Evolutionary conservation across 768 basidiomycete genomes (phyloP), one percentile per base, ranked within the genome.

Genomic region (Tricholoma furcatifolium): DNA sequence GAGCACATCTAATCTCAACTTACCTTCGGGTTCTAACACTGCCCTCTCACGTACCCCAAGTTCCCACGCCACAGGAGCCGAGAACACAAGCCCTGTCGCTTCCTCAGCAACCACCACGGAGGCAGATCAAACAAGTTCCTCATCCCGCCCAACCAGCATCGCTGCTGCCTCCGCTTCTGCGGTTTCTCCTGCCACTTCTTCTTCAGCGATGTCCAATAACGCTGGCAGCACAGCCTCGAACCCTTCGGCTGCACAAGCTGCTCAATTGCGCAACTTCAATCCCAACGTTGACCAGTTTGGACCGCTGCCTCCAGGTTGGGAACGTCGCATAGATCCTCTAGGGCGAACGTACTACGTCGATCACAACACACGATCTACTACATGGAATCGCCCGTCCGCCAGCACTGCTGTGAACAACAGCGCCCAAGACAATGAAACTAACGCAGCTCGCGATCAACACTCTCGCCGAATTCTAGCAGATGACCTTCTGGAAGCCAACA

Each of bases 291-390:
- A 99, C 71, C 94, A 98, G 61, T 91, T 84, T 58, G 97, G 97
- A 3, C 83, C 91, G 27, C 75, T 99, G 20, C 96, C 97, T 2
- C 69, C 77, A 23, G 93, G 94, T 2, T 99, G 97, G 97, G 97
- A 99, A 70, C 83, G 97, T 55, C 90, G 97, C 41, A 91, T 95
- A 50, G 97, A 99, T 71, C 95, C 97, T 30, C 82, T 98, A 21
- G 97, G 88, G 8, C 77, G 97, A 51, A 96, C 93, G 6, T 99
- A 99, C 69, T 99, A 98, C 67, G 97, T 99, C 50, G 97, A 99
- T 67, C 97, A 98, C 73, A 98, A 98, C 68, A 93, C 92, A 8
- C 88, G 97, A 51, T 91, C 89, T 11, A 99, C 97, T 6, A 98
- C 97, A 0, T 99, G 97, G 97, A 95, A 93, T 67, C 77, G 97